phyloP scores from a whole-genome alignment of 306 rosid species.

The Rosa chinensis region DNA sequence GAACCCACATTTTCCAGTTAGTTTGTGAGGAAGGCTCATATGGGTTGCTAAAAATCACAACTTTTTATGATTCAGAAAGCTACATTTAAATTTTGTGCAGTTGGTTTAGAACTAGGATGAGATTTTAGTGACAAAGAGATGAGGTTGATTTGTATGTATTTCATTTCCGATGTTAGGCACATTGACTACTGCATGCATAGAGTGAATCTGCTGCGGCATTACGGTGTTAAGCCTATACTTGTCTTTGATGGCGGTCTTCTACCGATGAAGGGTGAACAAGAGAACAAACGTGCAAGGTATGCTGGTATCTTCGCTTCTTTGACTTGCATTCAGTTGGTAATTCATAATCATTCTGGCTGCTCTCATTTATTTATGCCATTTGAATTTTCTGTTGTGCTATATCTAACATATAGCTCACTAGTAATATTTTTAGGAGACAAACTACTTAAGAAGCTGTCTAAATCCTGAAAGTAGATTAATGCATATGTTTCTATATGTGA shows the following conservation, averaged over 20 bases:
- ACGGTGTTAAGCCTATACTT: constrained; percentile 79
- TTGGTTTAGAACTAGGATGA: neutral
- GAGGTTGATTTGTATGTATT: neutral
- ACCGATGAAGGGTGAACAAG: constrained; percentile 93
- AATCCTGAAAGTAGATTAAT: neutral
- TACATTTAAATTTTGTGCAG: neutral
- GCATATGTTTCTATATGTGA: neutral
- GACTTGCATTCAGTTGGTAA: neutral
- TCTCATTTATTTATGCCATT: neutral
- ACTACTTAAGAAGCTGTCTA: neutral
- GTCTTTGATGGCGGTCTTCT: constrained; percentile 94
- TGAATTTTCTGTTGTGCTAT: neutral
- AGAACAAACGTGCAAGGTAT: constrained; percentile 88
- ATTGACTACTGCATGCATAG: constrained; percentile 91
- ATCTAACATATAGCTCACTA: neutral
- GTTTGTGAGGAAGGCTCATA: neutral
- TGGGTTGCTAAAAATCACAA: neutral
- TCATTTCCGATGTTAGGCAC: constrained; percentile 49
- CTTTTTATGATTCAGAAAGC: neutral
- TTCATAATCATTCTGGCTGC: neutral
- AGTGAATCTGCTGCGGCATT: constrained; percentile 77
- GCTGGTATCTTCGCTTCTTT: constrained; percentile 2
- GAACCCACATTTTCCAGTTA: neutral
- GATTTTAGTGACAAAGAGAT: neutral
- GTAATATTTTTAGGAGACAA: neutral